A percentile compares a stretch with the other conserved stretches of the same genome.
Conservation (phyloP, 495 filamentous ascomycete species). For the Cercophora scortea region DNA sequence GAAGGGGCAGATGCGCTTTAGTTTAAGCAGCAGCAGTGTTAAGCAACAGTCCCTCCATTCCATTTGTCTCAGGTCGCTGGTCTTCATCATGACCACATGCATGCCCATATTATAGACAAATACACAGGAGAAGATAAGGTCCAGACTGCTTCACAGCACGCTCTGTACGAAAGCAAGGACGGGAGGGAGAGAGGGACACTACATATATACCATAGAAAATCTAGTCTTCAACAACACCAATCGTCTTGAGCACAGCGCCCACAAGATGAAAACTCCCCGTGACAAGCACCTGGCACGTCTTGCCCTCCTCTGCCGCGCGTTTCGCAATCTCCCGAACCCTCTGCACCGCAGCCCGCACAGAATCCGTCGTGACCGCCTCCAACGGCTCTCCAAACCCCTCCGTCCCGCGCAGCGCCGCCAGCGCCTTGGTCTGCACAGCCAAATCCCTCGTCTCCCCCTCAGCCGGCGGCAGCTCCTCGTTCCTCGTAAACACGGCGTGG, state of each 20-base stretch:
- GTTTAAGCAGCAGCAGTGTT: not conserved
- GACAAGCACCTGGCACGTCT: conserved; percentile 37
- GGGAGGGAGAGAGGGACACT: not conserved
- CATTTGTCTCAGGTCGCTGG: not conserved
- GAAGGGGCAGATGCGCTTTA: conserved; percentile 34
- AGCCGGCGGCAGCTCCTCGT: conserved; percentile 20
- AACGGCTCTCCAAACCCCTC: conserved; percentile 6
- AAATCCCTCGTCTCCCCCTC: conserved; percentile 23
- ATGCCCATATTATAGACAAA: conserved; percentile 9
- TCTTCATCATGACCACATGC: conserved; percentile 11
- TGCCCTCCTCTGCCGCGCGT: conserved; percentile 6
- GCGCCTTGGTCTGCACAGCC: conserved; percentile 23
- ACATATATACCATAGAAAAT: not conserved
- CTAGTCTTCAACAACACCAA: conserved; percentile 44
- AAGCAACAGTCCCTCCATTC: no score
- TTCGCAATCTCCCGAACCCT: conserved; percentile 12
- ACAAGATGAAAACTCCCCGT: conserved; percentile 90
- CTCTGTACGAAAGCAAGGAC: not conserved
- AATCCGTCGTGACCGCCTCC: conserved; percentile 13
- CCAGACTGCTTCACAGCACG: conserved; percentile 10
- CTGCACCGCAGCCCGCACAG: conserved; percentile 21
- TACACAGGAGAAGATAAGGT: conserved; percentile 1
- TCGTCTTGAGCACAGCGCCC: conserved; percentile 67
- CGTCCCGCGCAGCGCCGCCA: conserved; percentile 13
- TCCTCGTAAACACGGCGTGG: conserved; percentile 34